phyloP scores from a whole-genome alignment of 2,329 filamentous ascomycete genomes.

The Leptographium procerum region DNA sequence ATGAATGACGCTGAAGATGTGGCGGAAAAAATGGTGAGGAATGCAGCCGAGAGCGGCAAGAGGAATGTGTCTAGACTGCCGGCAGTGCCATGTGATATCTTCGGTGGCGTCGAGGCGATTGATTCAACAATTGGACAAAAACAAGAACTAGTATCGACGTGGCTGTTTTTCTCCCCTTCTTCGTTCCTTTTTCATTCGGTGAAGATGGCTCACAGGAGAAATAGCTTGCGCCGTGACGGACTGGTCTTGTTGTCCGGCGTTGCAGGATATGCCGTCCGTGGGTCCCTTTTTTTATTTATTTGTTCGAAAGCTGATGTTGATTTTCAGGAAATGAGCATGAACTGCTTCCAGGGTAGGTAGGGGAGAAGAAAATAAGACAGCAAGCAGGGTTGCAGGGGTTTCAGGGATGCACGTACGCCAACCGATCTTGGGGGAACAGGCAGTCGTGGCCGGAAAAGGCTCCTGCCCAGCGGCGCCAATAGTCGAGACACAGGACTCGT shows the following conservation, averaged over 20 bases:
- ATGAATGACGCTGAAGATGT: not conserved
- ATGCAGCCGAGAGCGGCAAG: not conserved
- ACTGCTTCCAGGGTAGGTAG: not conserved
- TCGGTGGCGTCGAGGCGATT: not conserved
- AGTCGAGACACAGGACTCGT: not conserved
- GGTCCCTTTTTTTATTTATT: not conserved
- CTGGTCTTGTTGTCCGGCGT: not conserved
- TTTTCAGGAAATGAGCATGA: not conserved
- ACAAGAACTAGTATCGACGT: not conserved
- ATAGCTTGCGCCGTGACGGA: not conserved
- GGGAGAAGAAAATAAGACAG: not conserved
- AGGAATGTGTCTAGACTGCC: not conserved
- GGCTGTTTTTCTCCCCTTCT: not conserved
- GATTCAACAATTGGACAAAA: not conserved
- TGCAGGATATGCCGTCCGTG: not conserved
- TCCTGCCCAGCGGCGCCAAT: not conserved
- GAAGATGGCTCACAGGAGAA: not conserved
- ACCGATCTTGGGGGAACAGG: not conserved
- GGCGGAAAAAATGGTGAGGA: not conserved
- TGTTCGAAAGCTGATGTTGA: not conserved
- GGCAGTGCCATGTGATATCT: not conserved
- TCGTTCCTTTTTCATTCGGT: not conserved
- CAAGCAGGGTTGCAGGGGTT: not conserved
- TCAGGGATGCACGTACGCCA: not conserved
- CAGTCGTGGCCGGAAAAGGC: not conserved